Base-by-base conservation (phyloP, 2,329 filamentous ascomycete genomes). In the Fusarium gaditjirri region DNA sequence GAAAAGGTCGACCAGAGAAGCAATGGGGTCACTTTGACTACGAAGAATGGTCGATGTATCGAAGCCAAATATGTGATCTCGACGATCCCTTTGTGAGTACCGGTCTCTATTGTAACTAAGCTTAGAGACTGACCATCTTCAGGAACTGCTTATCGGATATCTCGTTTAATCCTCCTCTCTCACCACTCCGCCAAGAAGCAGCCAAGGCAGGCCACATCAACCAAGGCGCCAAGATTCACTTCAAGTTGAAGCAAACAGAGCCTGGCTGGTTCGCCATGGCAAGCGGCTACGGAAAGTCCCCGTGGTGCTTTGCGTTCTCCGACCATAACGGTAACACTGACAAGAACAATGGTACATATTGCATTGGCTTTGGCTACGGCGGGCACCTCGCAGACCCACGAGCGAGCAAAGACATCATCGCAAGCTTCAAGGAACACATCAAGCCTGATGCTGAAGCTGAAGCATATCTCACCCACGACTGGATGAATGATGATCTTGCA, bases 381-480 rank as follows among this genome's bases (percentile, higher is more conserved):
- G 61, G 54, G 2, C 17, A 65, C 5, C 50, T 75, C 12, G 23
- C 41, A 0, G 60, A 75, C 5, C 58, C 61, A 3, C 36, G n/a
- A 0, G 49, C 60, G 1, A 67, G 33, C 7, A 2, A 8, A 0
- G 43, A 73, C 1, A 69, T 75, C 4, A 35, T 56, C 0, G 25
- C 36, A 1, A 61, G 47, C 19, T 75, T 75, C 23, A 50, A 61
- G 2, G 8, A 64, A 8, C 16, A 60, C 5, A 11, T 75, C 2
- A 68, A 74, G 21, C 55, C 69, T 2, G 49, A 56, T 13, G 61
- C 62, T 0, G 55, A 72, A 5, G 31, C 74, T 4, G 65, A 74
- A 17, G 68, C 64, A 5, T 75, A 74, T 23, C n/a, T 75, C 10
- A 68, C 71, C 5, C 71, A 75, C 1, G 73, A 75, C 43, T 75